Percentiles rank a stretch among this genome's conserved stretches.
phyloP scores from a whole-genome alignment of 2,329 filamentous ascomycete genomes.

The Monosporascus sp. region DNA sequence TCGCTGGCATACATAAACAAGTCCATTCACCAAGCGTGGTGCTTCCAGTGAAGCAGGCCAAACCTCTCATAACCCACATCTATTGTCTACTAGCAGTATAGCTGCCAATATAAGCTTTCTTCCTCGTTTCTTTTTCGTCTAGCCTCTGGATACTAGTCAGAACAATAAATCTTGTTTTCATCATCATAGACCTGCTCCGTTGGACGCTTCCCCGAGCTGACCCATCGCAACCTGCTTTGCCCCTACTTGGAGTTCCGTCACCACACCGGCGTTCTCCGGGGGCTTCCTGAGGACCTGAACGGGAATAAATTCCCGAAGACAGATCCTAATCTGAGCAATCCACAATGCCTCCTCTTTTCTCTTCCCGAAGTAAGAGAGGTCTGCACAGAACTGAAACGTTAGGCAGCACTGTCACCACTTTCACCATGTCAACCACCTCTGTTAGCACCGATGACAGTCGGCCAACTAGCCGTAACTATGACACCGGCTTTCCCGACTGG shows the following conservation, averaged over 20 bases:
- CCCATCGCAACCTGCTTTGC: background rate
- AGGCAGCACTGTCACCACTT: conserved; percentile 2
- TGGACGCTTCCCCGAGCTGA: background rate
- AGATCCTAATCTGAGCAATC: background rate
- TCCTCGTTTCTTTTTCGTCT: background rate
- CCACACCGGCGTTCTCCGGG: background rate
- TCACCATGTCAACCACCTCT: conserved; percentile 23
- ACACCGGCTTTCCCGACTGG: conserved; percentile 30
- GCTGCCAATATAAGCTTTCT: background rate
- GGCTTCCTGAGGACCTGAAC: background rate
- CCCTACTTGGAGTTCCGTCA: too few species aligned
- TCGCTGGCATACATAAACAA: too few species aligned
- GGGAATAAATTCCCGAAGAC: too few species aligned
- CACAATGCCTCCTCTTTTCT: background rate
- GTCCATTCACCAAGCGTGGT: too few species aligned
- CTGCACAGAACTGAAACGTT: conserved; percentile 3
- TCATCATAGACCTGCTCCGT: background rate
- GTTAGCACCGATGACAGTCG: conserved; percentile 19
- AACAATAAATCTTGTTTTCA: background rate
- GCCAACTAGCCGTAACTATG: conserved; percentile 23
- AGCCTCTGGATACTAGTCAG: background rate
- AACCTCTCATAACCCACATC: background rate
- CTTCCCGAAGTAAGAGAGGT: conserved; percentile 1
- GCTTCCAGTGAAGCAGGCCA: too few species aligned
- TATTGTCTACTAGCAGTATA: background rate